Evolutionary conservation across 2,329 filamentous ascomycete species (phyloP), one percentile per base, ranked within the genome.

Genomic region (Didymella glomerata): DNA sequence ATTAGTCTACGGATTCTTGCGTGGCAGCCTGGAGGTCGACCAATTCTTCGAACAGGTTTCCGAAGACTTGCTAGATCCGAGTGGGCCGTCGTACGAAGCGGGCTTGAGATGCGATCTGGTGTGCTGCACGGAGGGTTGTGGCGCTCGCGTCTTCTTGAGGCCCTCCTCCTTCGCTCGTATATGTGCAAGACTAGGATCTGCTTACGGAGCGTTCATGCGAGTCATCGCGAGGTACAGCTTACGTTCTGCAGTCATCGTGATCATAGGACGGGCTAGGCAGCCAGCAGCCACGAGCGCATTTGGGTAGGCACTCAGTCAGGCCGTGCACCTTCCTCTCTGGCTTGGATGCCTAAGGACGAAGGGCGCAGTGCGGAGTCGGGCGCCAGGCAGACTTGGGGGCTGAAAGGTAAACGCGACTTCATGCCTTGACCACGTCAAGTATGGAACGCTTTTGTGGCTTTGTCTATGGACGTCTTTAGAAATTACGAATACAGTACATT

Each of bases 401-500:
- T 54, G 41, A 56, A 61, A 54, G 51, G 32, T 48, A 55, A 52
- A 50, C 18, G 22, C 28, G 20, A 60, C 50, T 22, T 54, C 56
- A 59, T 32, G n/a, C 38, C 48, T 56, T 38, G 28, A 40, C 4
- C 4, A 5, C 20, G 36, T 20, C 18, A 9, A 40, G 36, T 40
- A 11, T 9, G n/a, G 11, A 8, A 10, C 20, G 36, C 11, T 20
- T 28, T 16, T 49, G 51, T 20, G 16, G 40, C 24, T 34, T 49
- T 14, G 49, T 24, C 34, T 45, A 14, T 51, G 5, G 4, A 42
- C 2, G 10, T 4, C 4, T 5, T 48, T 16, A 45, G 14, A 1
- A 13, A 62, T 61, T 49, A 60, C 2, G 57, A 63, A 49, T 60
- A 65, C 60, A 56, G 18, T 44, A 41, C 3, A 20, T 30, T 18